These are phyloP conservation scores for Iberis pinnata DNA, from an alignment of 345 rosid genomes.

Conservation along the genomic window DNA sequence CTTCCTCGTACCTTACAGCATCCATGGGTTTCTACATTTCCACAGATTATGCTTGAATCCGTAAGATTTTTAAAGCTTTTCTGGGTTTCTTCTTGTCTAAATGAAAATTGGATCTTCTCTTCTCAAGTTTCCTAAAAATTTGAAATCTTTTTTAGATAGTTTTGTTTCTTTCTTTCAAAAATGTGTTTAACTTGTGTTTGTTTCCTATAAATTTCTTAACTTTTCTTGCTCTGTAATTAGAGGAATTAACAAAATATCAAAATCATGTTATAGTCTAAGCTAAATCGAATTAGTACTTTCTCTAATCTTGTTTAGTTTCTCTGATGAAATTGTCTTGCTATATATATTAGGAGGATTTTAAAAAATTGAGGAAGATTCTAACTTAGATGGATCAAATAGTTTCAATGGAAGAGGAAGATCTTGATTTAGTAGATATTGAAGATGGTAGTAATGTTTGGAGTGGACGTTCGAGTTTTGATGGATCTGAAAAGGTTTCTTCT, in stretches of 20 bases:
- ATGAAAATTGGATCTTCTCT: neutral
- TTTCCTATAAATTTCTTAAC: too few relatives aligned
- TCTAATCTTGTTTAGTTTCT: neutral
- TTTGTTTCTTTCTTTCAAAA: neutral
- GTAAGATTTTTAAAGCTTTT: conserved; percentile 15
- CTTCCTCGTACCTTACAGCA: conserved; percentile 22
- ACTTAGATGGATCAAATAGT: conserved; percentile 34
- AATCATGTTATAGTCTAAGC: too few relatives aligned
- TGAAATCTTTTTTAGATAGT: neutral
- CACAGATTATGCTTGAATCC: conserved; percentile 11
- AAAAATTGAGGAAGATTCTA: neutral
- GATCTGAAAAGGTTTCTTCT: conserved; percentile 26
- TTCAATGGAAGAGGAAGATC: conserved; percentile 32
- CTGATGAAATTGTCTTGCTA: neutral
- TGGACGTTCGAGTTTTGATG: conserved; percentile 30
- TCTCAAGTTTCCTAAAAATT: neutral
- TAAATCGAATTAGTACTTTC: too few relatives aligned
- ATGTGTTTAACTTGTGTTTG: neutral
- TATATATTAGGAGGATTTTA: conserved; percentile 7
- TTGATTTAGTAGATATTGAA: conserved; percentile 66
- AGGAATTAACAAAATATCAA: neutral
- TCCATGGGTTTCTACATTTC: conserved; percentile 20
- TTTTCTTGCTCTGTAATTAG: neutral
- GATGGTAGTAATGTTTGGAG: conserved; percentile 34
- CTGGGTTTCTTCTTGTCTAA: neutral